Base-by-base conservation (phyloP, 148 eudicot species). In the Oxyria digyna region DNA sequence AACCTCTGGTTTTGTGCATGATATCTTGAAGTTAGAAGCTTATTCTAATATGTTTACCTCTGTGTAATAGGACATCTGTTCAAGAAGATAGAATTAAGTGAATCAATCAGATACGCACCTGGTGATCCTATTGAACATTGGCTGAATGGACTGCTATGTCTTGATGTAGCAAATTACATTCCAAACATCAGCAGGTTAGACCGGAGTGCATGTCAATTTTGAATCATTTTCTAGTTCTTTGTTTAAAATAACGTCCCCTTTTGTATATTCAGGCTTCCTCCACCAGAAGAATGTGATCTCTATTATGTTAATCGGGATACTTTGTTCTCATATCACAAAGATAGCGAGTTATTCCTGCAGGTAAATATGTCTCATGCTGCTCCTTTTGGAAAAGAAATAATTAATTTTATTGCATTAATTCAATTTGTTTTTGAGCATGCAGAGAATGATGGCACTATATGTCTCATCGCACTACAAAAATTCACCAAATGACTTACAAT, bases 381-480 rank as follows among this genome's bases (percentile, higher is more conserved):
- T 48, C 41, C 21, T 20, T 50, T 70, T 17, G 8, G 10, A 4
- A 33, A 45, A 20, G 5, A 33, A 20, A 10, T 6, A 27, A 21
- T 1, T 20, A 15, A 31, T 32, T 65, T 52, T 20, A 72, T 3
- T 72, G 62, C 67, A 20, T 69, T 24, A 50, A 73, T 55, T 42
- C 21, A 43, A 67, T 73, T 41, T n/a, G n/a, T n/a, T 31, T 71
- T 31, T 67, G 18, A 69, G 65, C 74, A 55, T 85, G 82, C 87
- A 94, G 98, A 78, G 98, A 73, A 94, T 94, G 98, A 94, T 94
- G 98, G 96, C 97, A 66, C 83, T 94, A 0, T 90, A 81, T 85
- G 98, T 94, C 76, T 97, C 98, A 45, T 94, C 97, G 72, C 98
- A 94, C 85, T 94, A 90, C 82, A 94, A 88, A 69, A 94, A 94